These are phyloP conservation scores for Halenospora varia DNA, from an alignment of 495 filamentous ascomycete species.

Conservation along the genomic window DNA sequence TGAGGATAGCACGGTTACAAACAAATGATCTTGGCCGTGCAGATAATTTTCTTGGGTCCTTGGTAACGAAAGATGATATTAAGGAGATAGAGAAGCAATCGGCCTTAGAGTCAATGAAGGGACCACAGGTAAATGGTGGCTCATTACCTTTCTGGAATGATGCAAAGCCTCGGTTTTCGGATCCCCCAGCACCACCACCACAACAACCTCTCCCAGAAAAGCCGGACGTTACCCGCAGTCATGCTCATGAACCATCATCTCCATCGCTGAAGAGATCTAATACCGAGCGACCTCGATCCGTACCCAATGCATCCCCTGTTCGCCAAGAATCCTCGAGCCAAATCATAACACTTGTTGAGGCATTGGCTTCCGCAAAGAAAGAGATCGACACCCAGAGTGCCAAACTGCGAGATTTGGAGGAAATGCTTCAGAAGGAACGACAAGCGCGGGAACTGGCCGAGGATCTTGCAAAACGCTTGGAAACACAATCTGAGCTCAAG, in stretches of 20 bases:
- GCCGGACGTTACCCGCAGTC: constrained; percentile 58
- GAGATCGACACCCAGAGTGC: constrained; percentile 77
- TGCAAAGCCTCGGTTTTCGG: constrained; percentile 72
- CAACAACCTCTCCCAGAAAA: constrained; percentile 90
- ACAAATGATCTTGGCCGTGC: constrained; percentile 79
- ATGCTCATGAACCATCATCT: constrained; percentile 36
- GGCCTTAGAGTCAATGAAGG: constrained; percentile 33
- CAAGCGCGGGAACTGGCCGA: constrained; percentile 80
- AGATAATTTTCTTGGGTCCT: constrained; percentile 69
- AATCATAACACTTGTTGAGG: constrained; percentile 76
- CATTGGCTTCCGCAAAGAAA: constrained; percentile 71
- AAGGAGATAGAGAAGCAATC: constrained; percentile 55
- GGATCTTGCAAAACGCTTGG: constrained; percentile 67
- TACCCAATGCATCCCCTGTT: constrained; percentile 55
- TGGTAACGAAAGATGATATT: constrained; percentile 69
- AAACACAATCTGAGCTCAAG: constrained; percentile 42
- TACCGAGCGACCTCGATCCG: constrained; percentile 66
- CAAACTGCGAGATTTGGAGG: constrained; percentile 77
- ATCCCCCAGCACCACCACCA: constrained; percentile 87
- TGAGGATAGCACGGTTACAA: constrained; percentile 83
- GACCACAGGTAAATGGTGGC: constrained; percentile 35
- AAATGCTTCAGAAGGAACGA: constrained; percentile 71
- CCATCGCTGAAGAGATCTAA: constrained; percentile 66
- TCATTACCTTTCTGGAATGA: constrained; percentile 43
- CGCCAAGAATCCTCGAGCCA: constrained; percentile 61